Base-by-base conservation (phyloP, 2,329 filamentous ascomycete species). In the Ceratocystis huliohia region DNA sequence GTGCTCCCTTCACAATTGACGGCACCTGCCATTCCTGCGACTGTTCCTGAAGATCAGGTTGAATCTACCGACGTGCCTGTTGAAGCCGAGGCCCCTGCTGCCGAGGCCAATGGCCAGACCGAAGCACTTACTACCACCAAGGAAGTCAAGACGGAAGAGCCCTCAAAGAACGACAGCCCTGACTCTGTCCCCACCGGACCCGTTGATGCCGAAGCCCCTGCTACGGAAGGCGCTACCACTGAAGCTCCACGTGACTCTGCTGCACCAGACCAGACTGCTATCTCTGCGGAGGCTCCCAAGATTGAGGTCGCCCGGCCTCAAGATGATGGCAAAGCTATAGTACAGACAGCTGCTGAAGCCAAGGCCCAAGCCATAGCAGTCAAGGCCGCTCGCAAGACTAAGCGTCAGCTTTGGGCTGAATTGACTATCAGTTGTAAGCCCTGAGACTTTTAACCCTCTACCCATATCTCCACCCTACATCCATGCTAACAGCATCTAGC, bases 331-430 rank as follows among this genome's bases (percentile, higher is more conserved):
- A 44, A 65, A 33, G 64, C 56, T 20, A 64, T 28, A 15, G 66
- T 63, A 7, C 64, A 65, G 28, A 64, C 67, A 15, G 53, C 44
- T 56, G 59, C 62, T 8, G 67, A 66, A 25, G 67, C 64, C n/a
- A 66, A 66, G 13, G 61, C 67, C 20, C 57, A 64, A 25, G 53
- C 67, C 17, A 30, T 45, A 46, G 67, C 67, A 30, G 71, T 73
- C 69, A 65, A 66, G 44, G 65, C 73, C 68, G 81, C 82, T 68
- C 80, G 79, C 70, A 92, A 88, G 78, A 91, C 86, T 69, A 97
- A 97, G 81, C 84, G 89, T 63, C 92, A 97, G 78, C 80, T 99
- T 57, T 99, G 94, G 94, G 92, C 95, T 75, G 93, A 99, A 73
- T 83, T 99, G 76, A 96, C 96, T 73, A 96, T 97, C 71, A 91